These are phyloP conservation scores for Puccinia coronata DNA, from an alignment of 1,284 basidiomycete genomes.

Conservation along the genomic window DNA sequence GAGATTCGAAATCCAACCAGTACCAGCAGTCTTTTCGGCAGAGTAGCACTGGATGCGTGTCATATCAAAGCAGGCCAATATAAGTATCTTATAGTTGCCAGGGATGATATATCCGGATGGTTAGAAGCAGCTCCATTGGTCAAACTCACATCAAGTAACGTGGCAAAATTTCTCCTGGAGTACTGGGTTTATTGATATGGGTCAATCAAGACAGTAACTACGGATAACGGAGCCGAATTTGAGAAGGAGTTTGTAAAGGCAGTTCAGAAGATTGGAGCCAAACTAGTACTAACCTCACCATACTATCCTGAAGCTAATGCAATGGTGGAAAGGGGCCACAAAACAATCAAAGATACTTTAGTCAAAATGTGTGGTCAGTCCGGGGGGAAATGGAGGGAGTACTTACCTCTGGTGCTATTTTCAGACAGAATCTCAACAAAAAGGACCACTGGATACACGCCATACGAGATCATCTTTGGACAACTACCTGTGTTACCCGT, in stretches of 20 bases:
- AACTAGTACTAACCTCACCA: background rate
- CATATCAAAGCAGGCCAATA: slow-evolving; percentile 32
- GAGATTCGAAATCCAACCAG: background rate
- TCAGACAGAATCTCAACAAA: background rate
- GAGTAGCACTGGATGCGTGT: slow-evolving; percentile 7
- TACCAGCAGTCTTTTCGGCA: background rate
- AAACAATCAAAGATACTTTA: background rate
- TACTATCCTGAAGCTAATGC: slow-evolving; percentile 22
- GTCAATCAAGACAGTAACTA: background rate
- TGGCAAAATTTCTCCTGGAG: background rate
- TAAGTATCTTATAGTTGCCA: slow-evolving; percentile 36
- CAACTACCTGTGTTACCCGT: background rate
- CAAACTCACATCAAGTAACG: background rate
- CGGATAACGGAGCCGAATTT: background rate
- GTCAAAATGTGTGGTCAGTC: background rate
- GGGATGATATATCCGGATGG: slow-evolving; percentile 48
- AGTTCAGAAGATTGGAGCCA: background rate
- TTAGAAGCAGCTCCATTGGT: slow-evolving; percentile 14
- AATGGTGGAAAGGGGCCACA: slow-evolving; percentile 23
- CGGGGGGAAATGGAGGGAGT: slow-evolving; percentile 6
- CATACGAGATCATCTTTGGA: background rate
- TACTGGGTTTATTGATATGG: background rate
- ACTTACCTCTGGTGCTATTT: slow-evolving; percentile 13
- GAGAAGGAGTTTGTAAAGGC: background rate
- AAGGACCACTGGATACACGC: background rate